Evolutionary conservation across 225 moss, liverwort and hornwort genomes (phyloP).

Genomic region (Thuidium tamariscinum): DNA sequence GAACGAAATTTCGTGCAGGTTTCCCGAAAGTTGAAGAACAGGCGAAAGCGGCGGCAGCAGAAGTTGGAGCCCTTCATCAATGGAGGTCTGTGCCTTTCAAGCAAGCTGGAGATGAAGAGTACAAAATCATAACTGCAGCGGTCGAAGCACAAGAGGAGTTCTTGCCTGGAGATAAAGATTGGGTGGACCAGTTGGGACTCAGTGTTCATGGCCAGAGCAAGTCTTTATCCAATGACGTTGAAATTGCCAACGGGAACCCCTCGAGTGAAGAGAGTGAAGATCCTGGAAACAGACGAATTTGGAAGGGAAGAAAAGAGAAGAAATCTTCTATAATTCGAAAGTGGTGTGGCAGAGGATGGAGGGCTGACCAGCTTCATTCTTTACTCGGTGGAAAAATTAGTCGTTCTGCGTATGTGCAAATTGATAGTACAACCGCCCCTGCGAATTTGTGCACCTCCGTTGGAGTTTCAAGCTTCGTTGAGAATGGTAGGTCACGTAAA

Average conservation of each 20-base stretch:
- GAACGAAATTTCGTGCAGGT: slow-evolving; percentile 24
- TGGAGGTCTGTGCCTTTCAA: slow-evolving; percentile 67
- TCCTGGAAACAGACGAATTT: slow-evolving; percentile 22
- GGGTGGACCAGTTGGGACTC: slow-evolving; percentile 75
- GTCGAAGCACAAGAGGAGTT: slow-evolving; percentile 63
- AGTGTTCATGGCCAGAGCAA: slow-evolving; percentile 48
- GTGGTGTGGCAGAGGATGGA: slow-evolving; percentile 87
- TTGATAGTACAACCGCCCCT: slow-evolving; percentile 24
- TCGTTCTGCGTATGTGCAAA: slow-evolving; percentile 29
- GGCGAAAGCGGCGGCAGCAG: slow-evolving; percentile 55
- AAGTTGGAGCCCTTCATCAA: slow-evolving; percentile 39
- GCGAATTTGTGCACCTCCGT: slow-evolving; percentile 9
- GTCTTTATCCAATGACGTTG: slow-evolving; percentile 34
- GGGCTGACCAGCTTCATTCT: slow-evolving; percentile 76
- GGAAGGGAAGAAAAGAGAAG: slow-evolving; percentile 68
- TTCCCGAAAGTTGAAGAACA: slow-evolving; percentile 62
- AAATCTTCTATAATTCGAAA: slow-evolving; percentile 52
- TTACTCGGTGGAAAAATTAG: slow-evolving; percentile 53
- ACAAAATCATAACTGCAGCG: slow-evolving; percentile 57
- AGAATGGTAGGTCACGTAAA: slow-evolving; percentile 41
- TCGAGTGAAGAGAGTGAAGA: slow-evolving; percentile 49
- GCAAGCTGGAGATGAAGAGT: slow-evolving; percentile 47
- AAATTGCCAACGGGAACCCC: slow-evolving; percentile 37
- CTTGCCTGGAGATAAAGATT: slow-evolving; percentile 51
- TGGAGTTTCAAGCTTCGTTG: slow-evolving; percentile 35